These are phyloP conservation scores for Trametes meyenii DNA, from an alignment of 768 basidiomycete genomes.

Conservation along the genomic window DNA sequence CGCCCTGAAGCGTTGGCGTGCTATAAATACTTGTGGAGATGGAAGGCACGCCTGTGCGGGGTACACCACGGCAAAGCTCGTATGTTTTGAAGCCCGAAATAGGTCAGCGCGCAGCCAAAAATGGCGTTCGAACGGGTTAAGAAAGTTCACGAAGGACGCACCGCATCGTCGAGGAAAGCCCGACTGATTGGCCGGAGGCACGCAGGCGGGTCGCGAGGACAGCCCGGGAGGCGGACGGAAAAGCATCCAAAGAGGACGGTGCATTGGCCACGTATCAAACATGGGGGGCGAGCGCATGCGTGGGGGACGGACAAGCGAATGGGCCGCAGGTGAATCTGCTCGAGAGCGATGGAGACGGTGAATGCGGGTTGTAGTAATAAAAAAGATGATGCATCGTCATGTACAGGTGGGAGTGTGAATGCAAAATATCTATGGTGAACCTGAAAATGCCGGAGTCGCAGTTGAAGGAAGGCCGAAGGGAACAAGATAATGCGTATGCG, in stretches of 20 bases:
- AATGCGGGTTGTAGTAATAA: neutral
- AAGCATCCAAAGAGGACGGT: neutral
- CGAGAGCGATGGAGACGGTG: neutral
- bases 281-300: neutral
- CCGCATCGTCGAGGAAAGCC: constrained; percentile 10
- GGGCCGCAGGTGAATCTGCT: neutral
- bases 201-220: constrained; percentile 14
- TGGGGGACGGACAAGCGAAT: neutral
- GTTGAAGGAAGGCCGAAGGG: no score
- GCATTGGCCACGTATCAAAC: constrained; percentile 6
- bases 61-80: constrained; percentile 7
- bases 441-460: neutral
- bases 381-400: constrained; percentile 1
- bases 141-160: constrained; percentile 1
- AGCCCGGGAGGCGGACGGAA: constrained; percentile 15
- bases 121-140: neutral
- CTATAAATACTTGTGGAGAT: constrained; percentile 10
- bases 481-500: neutral
- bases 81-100: constrained; percentile 9
- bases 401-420: neutral
- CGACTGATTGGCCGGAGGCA: neutral
- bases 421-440: neutral
- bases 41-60: constrained; percentile 2
- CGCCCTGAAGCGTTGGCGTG: neutral
- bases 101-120: neutral